phyloP scores from a whole-genome alignment of 805 yeast species.

The Saccharomycopsis babjevae region DNA sequence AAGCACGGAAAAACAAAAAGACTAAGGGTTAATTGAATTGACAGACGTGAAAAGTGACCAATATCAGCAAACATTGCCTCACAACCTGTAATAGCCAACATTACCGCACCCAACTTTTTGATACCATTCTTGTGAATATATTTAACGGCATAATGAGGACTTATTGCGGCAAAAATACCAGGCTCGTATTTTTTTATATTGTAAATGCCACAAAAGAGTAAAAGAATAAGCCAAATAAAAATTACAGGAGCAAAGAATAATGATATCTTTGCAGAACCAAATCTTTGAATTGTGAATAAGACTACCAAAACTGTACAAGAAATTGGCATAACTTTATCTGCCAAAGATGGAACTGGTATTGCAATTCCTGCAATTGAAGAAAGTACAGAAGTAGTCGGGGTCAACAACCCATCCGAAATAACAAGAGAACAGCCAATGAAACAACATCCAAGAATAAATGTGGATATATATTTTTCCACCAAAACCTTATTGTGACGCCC shows the following conservation, averaged over 20 bases:
- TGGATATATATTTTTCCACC: conserved; percentile 26
- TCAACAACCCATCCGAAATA: conserved; percentile 48
- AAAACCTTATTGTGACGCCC: conserved; percentile 21
- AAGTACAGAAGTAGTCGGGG: conserved; percentile 55
- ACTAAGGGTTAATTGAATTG: conserved; percentile 39
- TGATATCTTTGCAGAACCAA: conserved; percentile 42
- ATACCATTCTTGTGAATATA: conserved; percentile 30
- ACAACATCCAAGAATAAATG: conserved; percentile 30
- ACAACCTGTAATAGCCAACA: conserved; percentile 48
- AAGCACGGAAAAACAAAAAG: conserved; percentile 42
- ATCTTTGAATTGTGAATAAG: conserved; percentile 37
- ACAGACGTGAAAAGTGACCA: conserved; percentile 42
- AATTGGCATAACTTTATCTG: conserved; percentile 34
- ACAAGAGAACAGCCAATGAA: conserved; percentile 49
- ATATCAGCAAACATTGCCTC: conserved; percentile 60
- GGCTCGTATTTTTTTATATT: conserved; percentile 34
- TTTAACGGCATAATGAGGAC: conserved; percentile 43
- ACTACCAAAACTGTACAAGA: conserved; percentile 38
- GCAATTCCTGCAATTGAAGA: conserved; percentile 49
- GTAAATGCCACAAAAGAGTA: conserved; percentile 36
- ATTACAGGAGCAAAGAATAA: conserved; percentile 45
- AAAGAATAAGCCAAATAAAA: conserved; percentile 38
- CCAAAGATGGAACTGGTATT: conserved; percentile 38
- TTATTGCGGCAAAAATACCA: conserved; percentile 35
- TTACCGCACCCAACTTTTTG: conserved; percentile 38